Evolutionary conservation across 2,329 filamentous ascomycete species (phyloP).

Genomic region (Fusarium sp.): DNA sequence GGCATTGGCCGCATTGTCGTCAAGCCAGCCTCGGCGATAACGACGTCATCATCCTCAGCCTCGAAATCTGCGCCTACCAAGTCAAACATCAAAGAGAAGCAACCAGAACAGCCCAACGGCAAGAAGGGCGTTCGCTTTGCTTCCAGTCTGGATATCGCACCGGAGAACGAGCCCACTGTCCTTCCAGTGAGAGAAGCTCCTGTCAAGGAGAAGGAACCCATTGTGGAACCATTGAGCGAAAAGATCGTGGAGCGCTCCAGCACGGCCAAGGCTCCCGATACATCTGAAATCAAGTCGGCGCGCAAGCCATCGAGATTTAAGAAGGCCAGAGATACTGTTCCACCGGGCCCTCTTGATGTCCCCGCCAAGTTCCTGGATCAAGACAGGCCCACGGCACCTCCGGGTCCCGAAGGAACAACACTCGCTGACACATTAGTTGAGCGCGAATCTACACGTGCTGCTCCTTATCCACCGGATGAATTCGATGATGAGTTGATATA

Average conservation of each 20-base stretch:
- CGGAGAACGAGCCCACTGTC: slow-evolving; percentile 44
- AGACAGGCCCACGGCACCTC: slow-evolving; percentile 55
- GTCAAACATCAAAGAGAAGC: slow-evolving; percentile 51
- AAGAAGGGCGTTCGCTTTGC: slow-evolving; percentile 88
- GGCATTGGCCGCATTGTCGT: slow-evolving; percentile 69
- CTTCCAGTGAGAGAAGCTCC: slow-evolving; percentile 24
- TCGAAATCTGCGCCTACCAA: slow-evolving; percentile 46
- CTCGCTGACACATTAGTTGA: slow-evolving; percentile 72
- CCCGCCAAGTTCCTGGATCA: slow-evolving; percentile 55
- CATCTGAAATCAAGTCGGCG: slow-evolving; percentile 51
- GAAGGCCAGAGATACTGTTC: slow-evolving; percentile 52
- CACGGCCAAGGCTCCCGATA: slow-evolving; percentile 39
- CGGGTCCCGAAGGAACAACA: slow-evolving; percentile 64
- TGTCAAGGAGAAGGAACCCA: slow-evolving; percentile 44
- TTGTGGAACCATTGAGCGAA: slow-evolving; percentile 64
- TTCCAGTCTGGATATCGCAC: slow-evolving; percentile 76
- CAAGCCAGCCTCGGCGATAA: slow-evolving; percentile 42
- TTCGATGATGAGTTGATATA: slow-evolving; percentile 77
- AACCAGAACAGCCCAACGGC: slow-evolving; percentile 33
- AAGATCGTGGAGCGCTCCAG: slow-evolving; percentile 63
- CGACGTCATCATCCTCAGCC: slow-evolving; percentile 25
- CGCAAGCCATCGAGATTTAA: slow-evolving; percentile 66
- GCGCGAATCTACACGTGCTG: slow-evolving; percentile 53
- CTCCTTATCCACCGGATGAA: slow-evolving; percentile 65
- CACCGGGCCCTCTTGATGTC: slow-evolving; percentile 59